These are phyloP conservation scores for Gentiana straminea DNA, from an alignment of 257 asterid genomes.

Conservation along the genomic window DNA sequence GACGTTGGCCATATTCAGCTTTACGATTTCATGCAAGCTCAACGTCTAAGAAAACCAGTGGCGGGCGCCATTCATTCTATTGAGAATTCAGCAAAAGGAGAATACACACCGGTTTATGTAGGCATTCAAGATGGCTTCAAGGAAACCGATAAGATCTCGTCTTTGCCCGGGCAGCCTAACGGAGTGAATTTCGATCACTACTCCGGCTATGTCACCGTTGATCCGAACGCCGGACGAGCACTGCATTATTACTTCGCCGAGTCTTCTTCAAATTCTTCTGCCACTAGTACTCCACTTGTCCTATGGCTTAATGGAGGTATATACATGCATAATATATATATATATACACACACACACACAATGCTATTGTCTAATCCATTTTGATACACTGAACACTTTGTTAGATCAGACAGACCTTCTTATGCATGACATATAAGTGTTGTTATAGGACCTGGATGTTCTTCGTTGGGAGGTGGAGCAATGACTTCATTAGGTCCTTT, in stretches of 20 bases:
- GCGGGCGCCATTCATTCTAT: background rate
- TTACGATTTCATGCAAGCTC: constrained; percentile 5
- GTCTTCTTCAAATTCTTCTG: constrained; percentile 22
- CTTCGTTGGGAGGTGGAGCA: constrained; percentile 25
- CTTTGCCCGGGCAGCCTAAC: constrained; percentile 42
- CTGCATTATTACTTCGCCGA: constrained; percentile 42
- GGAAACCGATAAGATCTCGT: constrained; percentile 24
- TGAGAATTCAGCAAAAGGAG: background rate
- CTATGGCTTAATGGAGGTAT: constrained; percentile 57
- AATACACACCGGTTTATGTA: background rate
- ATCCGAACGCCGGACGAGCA: constrained; percentile 30
- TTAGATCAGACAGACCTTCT: too few species aligned
- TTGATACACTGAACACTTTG: too few species aligned
- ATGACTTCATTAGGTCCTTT: constrained; percentile 23
- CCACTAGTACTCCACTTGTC: constrained; percentile 24
- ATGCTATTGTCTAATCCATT: too few species aligned
- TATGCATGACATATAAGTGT: too few species aligned
- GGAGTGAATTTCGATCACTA: constrained; percentile 35
- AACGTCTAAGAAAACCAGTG: constrained; percentile 6
- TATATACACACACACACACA: too few species aligned
- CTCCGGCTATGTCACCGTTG: constrained; percentile 43
- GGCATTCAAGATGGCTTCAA: constrained; percentile 24
- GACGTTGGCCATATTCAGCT: too few species aligned
- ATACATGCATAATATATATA: too few species aligned
- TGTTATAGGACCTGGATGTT: constrained; percentile 22